Evolutionary conservation across 129 eudicot genomes (phyloP).

Genomic region (Daucus carota): DNA sequence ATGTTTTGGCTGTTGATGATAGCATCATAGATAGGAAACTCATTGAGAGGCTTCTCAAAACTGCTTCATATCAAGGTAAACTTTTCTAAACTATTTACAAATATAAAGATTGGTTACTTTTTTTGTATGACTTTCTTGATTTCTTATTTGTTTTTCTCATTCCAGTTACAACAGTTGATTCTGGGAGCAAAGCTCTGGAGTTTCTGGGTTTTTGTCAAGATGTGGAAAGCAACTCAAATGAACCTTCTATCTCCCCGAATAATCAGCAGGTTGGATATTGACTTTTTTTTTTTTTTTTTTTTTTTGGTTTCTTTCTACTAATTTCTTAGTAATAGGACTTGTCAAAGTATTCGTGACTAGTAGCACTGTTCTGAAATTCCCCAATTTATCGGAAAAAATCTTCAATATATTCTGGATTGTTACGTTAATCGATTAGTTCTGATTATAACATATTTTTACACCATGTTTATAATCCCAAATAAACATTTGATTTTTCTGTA

Average conservation of each 20-base stretch:
- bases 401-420: too few relatives aligned
- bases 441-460: too few relatives aligned
- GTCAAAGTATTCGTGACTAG: too few relatives aligned
- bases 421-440: too few relatives aligned
- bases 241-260: slow-evolving; percentile 45
- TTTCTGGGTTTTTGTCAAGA: slow-evolving; percentile 65
- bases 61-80: slow-evolving; percentile 60
- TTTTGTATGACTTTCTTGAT: not conserved
- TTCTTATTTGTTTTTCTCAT: not conserved
- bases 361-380: too few relatives aligned
- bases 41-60: slow-evolving; percentile 83
- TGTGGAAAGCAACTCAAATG: slow-evolving; percentile 34
- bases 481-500: too few relatives aligned
- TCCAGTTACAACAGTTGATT: slow-evolving; percentile 91
- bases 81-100: not conserved
- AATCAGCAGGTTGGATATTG: slow-evolving; percentile 30
- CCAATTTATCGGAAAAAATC: too few relatives aligned
- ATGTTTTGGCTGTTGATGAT: slow-evolving; percentile 94
- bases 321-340: too few relatives aligned
- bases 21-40: slow-evolving; percentile 80
- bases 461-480: too few relatives aligned
- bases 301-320: too few relatives aligned
- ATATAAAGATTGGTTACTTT: not conserved
- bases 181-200: slow-evolving; percentile 81
- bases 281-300: too few relatives aligned